A percentile compares a stretch with the other conserved stretches of the same genome.
These are phyloP conservation scores for Fusarium sp. DNA, from an alignment of 2,329 filamentous ascomycete genomes.

Conservation along the genomic window DNA sequence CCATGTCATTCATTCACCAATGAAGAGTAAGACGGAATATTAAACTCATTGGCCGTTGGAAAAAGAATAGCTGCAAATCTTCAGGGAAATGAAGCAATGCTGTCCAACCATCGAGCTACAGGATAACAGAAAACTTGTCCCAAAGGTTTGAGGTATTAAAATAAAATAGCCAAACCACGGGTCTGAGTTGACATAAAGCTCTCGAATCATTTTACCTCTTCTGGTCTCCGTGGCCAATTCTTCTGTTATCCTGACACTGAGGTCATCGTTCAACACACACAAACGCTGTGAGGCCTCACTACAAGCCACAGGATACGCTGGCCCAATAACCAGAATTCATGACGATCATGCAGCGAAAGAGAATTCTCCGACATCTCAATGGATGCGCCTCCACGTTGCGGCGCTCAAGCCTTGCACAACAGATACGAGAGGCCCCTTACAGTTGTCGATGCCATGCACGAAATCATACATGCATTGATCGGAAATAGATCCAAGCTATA, in stretches of 20 bases:
- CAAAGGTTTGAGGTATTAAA: too few species aligned
- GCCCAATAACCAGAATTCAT: background rate
- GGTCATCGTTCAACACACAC: background rate
- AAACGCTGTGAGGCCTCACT: background rate
- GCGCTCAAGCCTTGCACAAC: background rate
- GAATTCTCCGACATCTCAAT: background rate
- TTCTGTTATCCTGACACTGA: too few species aligned
- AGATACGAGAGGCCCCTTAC: background rate
- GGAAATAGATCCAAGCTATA: background rate
- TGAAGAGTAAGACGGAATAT: background rate
- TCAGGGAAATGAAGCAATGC: background rate
- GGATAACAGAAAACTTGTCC: too few species aligned
- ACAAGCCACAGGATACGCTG: background rate
- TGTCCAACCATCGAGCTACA: background rate
- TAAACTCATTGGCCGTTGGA: background rate
- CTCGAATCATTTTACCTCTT: too few species aligned
- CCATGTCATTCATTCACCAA: background rate
- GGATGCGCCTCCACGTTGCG: background rate
- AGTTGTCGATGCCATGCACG: background rate
- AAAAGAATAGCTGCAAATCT: background rate
- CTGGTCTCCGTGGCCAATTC: too few species aligned
- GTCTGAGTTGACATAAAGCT: too few species aligned
- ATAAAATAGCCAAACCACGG: too few species aligned
- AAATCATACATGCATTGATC: background rate
- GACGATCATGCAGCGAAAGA: background rate